A percentile compares a stretch with the other conserved stretches of the same genome.
Evolutionary conservation across 495 filamentous ascomycete species (phyloP).

Genomic region (Neurospora hispaniola): DNA sequence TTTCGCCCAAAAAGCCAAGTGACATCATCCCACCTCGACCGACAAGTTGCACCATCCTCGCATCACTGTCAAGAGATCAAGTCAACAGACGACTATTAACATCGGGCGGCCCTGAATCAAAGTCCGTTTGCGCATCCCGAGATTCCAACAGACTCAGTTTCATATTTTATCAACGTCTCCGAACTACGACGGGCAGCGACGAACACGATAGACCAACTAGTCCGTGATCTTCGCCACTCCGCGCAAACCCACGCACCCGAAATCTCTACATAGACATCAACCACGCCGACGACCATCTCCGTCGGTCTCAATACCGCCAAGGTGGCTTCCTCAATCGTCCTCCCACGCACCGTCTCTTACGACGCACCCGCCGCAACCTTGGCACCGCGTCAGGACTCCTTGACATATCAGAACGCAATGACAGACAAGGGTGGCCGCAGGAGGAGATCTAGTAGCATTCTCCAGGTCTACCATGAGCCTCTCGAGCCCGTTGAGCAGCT

Average conservation of each 20-base stretch:
- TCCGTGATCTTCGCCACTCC: not conserved
- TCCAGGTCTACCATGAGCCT: conserved; percentile 81
- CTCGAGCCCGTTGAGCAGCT: conserved; percentile 88
- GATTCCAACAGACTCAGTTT: not conserved
- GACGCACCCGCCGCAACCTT: conserved; percentile 55
- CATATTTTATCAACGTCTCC: not conserved
- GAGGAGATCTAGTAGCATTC: conserved; percentile 87
- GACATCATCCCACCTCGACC: not conserved
- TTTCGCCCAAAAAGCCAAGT: not conserved
- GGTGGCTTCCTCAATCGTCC: conserved; percentile 67
- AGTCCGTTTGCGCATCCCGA: not conserved
- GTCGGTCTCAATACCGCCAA: conserved; percentile 57
- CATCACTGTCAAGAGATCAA: not conserved
- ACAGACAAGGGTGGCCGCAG: conserved; percentile 54
- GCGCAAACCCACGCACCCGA: not conserved
- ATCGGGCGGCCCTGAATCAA: not conserved
- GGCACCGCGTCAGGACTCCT: conserved; percentile 35
- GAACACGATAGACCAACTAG: not conserved
- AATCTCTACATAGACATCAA: not conserved
- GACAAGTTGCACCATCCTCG: conserved; percentile 11
- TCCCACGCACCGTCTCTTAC: conserved; percentile 72
- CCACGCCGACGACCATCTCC: conserved; percentile 9
- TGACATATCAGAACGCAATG: conserved; percentile 27
- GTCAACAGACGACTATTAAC: not conserved
- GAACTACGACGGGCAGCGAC: not conserved